phyloP scores from a whole-genome alignment of 108 stramenopile species.

The Pseudonitzschia delicatissima region DNA sequence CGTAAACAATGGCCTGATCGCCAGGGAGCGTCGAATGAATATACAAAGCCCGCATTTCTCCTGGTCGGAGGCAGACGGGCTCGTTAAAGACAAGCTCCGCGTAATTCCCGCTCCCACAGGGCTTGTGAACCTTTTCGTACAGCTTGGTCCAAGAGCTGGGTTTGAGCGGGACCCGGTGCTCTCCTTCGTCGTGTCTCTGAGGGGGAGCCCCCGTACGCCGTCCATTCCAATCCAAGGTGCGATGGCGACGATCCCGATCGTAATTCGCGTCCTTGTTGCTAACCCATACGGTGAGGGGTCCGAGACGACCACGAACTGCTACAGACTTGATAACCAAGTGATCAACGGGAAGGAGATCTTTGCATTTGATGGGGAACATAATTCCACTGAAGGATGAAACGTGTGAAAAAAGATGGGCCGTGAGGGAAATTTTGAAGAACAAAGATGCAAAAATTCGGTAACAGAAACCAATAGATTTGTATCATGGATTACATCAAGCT shows the following conservation, averaged over 20 bases:
- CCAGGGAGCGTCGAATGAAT: conserved; percentile 73
- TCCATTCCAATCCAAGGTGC: too few relatives aligned
- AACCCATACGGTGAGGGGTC: conserved; percentile 82
- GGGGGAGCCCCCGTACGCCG: not conserved
- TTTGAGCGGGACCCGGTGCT: conserved; percentile 23
- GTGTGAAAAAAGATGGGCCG: conserved; percentile 16
- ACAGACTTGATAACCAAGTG: conserved; percentile 66
- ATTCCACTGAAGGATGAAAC: too few relatives aligned
- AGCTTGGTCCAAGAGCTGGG: conserved; percentile 67
- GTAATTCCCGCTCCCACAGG: conserved; percentile 48
- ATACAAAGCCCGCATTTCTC: conserved; percentile 68
- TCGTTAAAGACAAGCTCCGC: conserved; percentile 54
- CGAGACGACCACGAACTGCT: conserved; percentile 58
- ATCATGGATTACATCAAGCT: not conserved
- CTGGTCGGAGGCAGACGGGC: conserved; percentile 70
- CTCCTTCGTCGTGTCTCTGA: too few relatives aligned
- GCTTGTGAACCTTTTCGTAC: conserved; percentile 63
- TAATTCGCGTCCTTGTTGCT: conserved; percentile 47
- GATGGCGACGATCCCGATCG: not conserved
- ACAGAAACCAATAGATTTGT: not conserved
- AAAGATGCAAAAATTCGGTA: conserved; percentile 1
- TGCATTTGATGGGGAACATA: conserved; percentile 84
- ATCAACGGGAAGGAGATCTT: conserved; percentile 68
- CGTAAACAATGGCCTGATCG: conserved; percentile 85
- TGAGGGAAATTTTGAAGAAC: too few relatives aligned